phyloP scores from a whole-genome alignment of 2,329 filamentous ascomycete genomes.

The Apiospora koreana region DNA sequence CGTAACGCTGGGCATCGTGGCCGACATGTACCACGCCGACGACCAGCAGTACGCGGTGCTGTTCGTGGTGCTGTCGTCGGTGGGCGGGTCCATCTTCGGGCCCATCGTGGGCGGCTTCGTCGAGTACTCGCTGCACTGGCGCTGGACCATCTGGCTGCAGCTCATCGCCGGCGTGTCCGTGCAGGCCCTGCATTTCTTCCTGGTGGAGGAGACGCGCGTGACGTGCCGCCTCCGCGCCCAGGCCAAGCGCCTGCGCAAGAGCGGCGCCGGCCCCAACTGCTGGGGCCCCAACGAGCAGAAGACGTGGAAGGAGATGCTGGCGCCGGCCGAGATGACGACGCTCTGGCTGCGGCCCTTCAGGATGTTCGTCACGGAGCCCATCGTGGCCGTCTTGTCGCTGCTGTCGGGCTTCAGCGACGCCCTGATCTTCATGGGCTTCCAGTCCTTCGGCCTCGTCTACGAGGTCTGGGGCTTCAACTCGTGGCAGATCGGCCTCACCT shows the following conservation, averaged over 20 bases:
- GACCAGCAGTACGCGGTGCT: conserved; percentile 61
- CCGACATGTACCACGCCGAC: conserved; percentile 61
- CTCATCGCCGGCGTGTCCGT: conserved; percentile 56
- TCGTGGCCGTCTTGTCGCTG: conserved; percentile 59
- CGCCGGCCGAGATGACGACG: conserved; percentile 41
- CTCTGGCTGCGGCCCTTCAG: conserved; percentile 64
- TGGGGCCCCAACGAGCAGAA: conserved; percentile 51
- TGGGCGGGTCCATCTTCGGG: conserved; percentile 55
- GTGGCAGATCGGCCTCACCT: conserved; percentile 29
- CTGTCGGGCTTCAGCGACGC: conserved; percentile 64
- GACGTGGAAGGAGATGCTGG: conserved; percentile 35
- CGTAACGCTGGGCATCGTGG: conserved; percentile 65
- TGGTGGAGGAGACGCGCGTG: conserved; percentile 60
- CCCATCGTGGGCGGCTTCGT: conserved; percentile 57
- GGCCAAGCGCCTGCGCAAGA: conserved; percentile 54
- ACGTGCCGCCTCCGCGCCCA: conserved; percentile 59
- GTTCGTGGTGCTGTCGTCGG: conserved; percentile 59
- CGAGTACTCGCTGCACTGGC: conserved; percentile 48
- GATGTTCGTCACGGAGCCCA: conserved; percentile 64
- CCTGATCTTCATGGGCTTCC: conserved; percentile 67
- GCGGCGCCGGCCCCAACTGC: conserved; percentile 40
- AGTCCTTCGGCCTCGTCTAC: conserved; percentile 62
- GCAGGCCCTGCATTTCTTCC: conserved; percentile 53
- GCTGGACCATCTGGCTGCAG: conserved; percentile 65
- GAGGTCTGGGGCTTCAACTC: conserved; percentile 58